A percentile compares a stretch with the other conserved stretches of the same genome.
These are phyloP conservation scores for Tetradesmus obliquus DNA, from an alignment of 139 green algal species.

Conservation along the genomic window DNA sequence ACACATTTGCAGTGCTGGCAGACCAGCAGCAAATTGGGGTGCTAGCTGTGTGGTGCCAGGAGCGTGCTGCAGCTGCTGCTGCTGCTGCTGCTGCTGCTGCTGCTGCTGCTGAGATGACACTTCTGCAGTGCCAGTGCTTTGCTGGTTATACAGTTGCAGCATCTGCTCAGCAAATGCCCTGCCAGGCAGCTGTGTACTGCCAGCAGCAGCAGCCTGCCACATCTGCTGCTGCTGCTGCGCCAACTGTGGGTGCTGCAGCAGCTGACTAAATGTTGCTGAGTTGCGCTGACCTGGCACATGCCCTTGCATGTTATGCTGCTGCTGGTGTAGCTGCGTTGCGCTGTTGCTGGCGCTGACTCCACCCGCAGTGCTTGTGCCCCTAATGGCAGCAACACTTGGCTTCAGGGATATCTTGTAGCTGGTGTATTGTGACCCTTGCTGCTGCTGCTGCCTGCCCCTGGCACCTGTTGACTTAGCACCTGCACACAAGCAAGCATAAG, in stretches of 20 bases:
- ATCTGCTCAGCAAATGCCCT: background rate
- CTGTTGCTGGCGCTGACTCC: background rate
- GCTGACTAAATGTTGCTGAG: background rate
- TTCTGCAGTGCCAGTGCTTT: background rate
- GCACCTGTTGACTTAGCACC: background rate
- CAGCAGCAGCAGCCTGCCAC: background rate
- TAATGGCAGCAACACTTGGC: conserved; percentile 3
- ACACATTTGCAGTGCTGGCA: background rate
- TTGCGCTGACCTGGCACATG: background rate
- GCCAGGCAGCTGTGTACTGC: background rate
- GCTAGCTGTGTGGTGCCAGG: background rate
- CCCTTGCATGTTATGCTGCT: background rate
- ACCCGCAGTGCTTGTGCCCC: background rate
- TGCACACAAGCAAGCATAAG: background rate
- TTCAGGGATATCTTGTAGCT: conserved; percentile 27
- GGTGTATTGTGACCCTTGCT: background rate
- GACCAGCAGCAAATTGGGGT: background rate
- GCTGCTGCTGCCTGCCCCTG: conserved; percentile 15
- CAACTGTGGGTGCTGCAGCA: conserved; percentile 6
- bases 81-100: conserved; percentile 18
- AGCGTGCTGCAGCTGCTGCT: conserved; percentile 1
- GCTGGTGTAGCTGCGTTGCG: conserved; percentile 4
- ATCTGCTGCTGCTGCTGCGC: conserved; percentile 5
- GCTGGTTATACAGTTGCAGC: conserved; percentile 30
- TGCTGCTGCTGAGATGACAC: background rate